Percentiles rank a stretch among this genome's conserved stretches.
These are phyloP conservation scores for Pythium phragmitis DNA, from an alignment of 352 stramenopile genomes.

Conservation along the genomic window DNA sequence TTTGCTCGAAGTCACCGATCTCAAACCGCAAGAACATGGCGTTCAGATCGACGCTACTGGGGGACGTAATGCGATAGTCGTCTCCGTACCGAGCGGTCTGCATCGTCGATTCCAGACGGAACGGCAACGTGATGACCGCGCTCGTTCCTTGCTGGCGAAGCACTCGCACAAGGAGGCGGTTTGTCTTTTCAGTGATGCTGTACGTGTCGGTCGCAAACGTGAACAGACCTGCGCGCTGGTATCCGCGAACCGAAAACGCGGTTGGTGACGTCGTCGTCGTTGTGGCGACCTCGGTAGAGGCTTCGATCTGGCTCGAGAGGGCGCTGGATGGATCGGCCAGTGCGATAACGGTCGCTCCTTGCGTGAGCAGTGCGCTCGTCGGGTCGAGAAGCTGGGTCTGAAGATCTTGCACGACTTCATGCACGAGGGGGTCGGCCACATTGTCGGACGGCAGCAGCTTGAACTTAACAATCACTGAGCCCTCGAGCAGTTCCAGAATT, in stretches of 20 bases:
- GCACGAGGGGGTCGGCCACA: conserved; percentile 45
- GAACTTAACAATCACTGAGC: conserved; percentile 71
- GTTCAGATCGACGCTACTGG: conserved; percentile 27
- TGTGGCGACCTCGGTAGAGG: background rate
- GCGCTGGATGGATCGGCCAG: conserved; percentile 37
- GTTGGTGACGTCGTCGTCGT: conserved; percentile 19
- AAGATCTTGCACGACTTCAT: conserved; percentile 44
- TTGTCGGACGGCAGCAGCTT: conserved; percentile 49
- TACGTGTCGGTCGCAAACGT: conserved; percentile 52
- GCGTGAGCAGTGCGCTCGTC: conserved; percentile 36
- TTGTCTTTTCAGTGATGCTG: conserved; percentile 58
- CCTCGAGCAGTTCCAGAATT: conserved; percentile 46
- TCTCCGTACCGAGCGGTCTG: conserved; percentile 36
- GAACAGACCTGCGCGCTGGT: conserved; percentile 64
- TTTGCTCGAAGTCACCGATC: conserved; percentile 41
- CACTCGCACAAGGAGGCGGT: conserved; percentile 41
- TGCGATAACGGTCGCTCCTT: conserved; percentile 22
- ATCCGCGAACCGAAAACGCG: conserved; percentile 45
- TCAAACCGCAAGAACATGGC: conserved; percentile 56
- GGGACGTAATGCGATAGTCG: conserved; percentile 40
- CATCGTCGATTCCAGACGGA: conserved; percentile 34
- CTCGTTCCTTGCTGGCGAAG: conserved; percentile 51
- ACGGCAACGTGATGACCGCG: conserved; percentile 39
- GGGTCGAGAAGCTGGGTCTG: conserved; percentile 40
- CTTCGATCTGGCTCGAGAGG: conserved; percentile 32